phyloP scores from a whole-genome alignment of 129 eudicot species.

The Escallonia herrerae region DNA sequence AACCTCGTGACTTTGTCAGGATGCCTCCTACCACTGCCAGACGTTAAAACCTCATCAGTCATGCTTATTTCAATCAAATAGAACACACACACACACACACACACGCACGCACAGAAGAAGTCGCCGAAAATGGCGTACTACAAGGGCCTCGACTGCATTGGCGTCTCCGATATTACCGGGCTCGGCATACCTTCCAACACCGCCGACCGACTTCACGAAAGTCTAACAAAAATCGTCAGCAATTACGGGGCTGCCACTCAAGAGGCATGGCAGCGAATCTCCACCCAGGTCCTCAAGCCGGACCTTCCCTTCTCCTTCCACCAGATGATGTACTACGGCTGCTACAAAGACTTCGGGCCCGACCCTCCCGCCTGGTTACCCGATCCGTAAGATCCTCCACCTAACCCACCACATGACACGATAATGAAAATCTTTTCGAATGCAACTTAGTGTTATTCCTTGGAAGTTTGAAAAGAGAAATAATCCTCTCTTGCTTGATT shows the following conservation, averaged over 20 bases:
- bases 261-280: slow-evolving; percentile 53
- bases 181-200: slow-evolving; percentile 36
- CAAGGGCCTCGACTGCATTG: slow-evolving; percentile 58
- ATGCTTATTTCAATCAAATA: no score
- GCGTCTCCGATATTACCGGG: slow-evolving; percentile 44
- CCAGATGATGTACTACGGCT: slow-evolving; percentile 88
- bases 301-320: slow-evolving; percentile 70
- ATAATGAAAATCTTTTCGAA: no score
- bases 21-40: no score
- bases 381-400: slow-evolving; percentile 53
- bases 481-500: no score
- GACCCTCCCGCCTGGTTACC: slow-evolving; percentile 96
- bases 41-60: no score
- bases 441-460: no score
- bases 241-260: slow-evolving; percentile 53
- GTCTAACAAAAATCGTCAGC: slow-evolving; percentile 36
- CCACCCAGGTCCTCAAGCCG: slow-evolving; percentile 49
- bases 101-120: no score
- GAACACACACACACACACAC: no score
- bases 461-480: no score
- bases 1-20: no score
- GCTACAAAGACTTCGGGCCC: slow-evolving; percentile 65
- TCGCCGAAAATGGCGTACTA: slow-evolving; percentile 52
- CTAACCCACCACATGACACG: no score
- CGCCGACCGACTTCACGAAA: slow-evolving; percentile 43